These are phyloP conservation scores for Sporothrix pallida DNA, from an alignment of 2,329 filamentous ascomycete species.

Conservation along the genomic window DNA sequence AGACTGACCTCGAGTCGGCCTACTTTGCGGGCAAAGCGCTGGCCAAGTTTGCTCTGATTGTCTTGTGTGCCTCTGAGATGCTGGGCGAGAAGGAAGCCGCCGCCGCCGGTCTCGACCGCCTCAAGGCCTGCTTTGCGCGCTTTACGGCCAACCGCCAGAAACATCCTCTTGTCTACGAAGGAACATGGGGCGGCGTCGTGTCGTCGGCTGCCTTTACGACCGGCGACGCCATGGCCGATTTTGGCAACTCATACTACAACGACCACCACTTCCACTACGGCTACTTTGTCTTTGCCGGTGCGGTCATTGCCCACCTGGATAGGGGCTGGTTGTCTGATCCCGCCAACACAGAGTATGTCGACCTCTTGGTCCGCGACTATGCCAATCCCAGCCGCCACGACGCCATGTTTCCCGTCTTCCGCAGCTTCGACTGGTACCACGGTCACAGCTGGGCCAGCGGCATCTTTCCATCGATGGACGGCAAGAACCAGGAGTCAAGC, in stretches of 20 bases:
- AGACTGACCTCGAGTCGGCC: slow-evolving; percentile 82
- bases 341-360: slow-evolving; percentile 78
- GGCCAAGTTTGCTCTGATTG: slow-evolving; percentile 74
- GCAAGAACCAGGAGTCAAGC: slow-evolving; percentile 84
- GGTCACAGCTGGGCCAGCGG: slow-evolving; percentile 94
- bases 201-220: slow-evolving; percentile 75
- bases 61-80: slow-evolving; percentile 70
- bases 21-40: slow-evolving; percentile 86
- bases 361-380: slow-evolving; percentile 80
- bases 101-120: slow-evolving; percentile 60
- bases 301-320: slow-evolving; percentile 81
- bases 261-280: slow-evolving; percentile 80
- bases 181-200: slow-evolving; percentile 79
- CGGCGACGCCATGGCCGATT: slow-evolving; percentile 74
- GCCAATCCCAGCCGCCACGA: slow-evolving; percentile 77
- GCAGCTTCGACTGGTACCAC: slow-evolving; percentile 91
- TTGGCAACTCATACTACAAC: slow-evolving; percentile 88
- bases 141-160: slow-evolving; percentile 73
- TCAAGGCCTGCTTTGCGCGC: slow-evolving; percentile 69
- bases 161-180: slow-evolving; percentile 69
- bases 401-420: slow-evolving; percentile 77
- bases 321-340: slow-evolving; percentile 67
- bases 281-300: slow-evolving; percentile 87
- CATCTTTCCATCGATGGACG: slow-evolving; percentile 71
- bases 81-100: slow-evolving; percentile 63